Conservation (phyloP, 176 grass and related monocot genomes). For the Saccharum officinarum region DNA sequence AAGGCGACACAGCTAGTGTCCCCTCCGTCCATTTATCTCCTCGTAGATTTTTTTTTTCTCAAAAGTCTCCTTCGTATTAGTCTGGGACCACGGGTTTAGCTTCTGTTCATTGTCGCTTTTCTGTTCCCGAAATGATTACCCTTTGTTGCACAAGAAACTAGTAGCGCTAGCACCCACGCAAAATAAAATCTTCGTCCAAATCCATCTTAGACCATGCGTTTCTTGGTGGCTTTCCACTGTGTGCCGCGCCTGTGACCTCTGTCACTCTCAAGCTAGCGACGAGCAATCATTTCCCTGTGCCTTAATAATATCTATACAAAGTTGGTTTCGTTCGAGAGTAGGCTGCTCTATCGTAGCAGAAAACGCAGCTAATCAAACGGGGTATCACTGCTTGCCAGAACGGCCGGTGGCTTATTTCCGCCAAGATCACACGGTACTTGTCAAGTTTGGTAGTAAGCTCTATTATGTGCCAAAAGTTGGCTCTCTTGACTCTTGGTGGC, state of each 20-base stretch:
- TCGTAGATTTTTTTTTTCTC: too few species aligned
- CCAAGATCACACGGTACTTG: not conserved
- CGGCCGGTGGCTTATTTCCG: not conserved
- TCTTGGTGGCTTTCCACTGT: not conserved
- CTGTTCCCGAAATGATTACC: not conserved
- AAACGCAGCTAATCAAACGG: constrained; percentile 10
- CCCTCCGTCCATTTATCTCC: too few species aligned
- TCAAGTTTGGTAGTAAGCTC: not conserved
- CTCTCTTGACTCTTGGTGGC: not conserved
- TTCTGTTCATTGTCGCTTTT: not conserved
- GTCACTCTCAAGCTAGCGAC: not conserved
- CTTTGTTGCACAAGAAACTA: not conserved
- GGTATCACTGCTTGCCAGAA: not conserved
- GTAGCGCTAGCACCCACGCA: not conserved
- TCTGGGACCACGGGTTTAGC: too few species aligned
- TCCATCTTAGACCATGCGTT: not conserved
- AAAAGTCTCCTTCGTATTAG: too few species aligned
- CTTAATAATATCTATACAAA: not conserved
- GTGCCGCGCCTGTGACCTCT: not conserved
- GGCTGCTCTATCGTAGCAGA: not conserved
- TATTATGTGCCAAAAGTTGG: not conserved
- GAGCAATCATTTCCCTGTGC: not conserved
- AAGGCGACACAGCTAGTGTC: not conserved
- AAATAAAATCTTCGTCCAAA: not conserved
- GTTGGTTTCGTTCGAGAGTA: not conserved